Base-by-base conservation (phyloP, 2,329 filamentous ascomycete species). In the Fusarium circinatum region DNA sequence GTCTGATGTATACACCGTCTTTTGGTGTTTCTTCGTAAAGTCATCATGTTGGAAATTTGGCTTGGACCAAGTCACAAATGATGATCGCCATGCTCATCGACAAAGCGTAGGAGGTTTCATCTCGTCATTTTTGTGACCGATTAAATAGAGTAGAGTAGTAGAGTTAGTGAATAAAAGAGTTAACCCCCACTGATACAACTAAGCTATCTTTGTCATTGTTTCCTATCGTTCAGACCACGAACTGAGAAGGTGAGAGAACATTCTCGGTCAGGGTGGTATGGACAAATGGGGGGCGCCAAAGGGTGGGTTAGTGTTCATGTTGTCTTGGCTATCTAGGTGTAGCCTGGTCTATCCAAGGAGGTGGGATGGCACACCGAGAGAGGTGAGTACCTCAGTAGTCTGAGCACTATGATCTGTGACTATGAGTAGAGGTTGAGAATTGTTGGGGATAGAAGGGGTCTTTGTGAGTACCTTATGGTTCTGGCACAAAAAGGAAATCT, bases 271-370 rank as follows among this genome's bases (percentile, higher is more conserved):
- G 47, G 60, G 68, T 76, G 67, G 74, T 76, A 70, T 68, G 68
- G 38, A 36, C 54, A 34, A 64, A 57, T 55, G 34, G 41, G 69
- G 71, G 70, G 67, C 15, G 41, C 64, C 62, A 64, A 65, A 66
- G 39, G 28, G 58, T 48, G 56, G 73, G 59, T 48, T 67, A 67
- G 65, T 64, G 68, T 71, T 62, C 63, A 75, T 51, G 70, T 66
- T 63, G 61, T 70, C 74, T 78, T 77, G 73, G 72, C 68, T 71
- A 73, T 75, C 57, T 60, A 44, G 59, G 67, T 57, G 57, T 68
- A 68, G 64, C 71, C 63, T 59, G 47, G 26, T 48, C 42, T 70
- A 44, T 56, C 62, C 66, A 67, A 55, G 52, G 26, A 60, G 49
- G 56, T 36, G 76, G 68, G 68, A 76, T 75, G 70, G 10, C 49